Evolutionary conservation across 73 alveolate species (phyloP), one percentile per base, ranked within the genome.

Genomic region (Symbiodinium natans): DNA sequence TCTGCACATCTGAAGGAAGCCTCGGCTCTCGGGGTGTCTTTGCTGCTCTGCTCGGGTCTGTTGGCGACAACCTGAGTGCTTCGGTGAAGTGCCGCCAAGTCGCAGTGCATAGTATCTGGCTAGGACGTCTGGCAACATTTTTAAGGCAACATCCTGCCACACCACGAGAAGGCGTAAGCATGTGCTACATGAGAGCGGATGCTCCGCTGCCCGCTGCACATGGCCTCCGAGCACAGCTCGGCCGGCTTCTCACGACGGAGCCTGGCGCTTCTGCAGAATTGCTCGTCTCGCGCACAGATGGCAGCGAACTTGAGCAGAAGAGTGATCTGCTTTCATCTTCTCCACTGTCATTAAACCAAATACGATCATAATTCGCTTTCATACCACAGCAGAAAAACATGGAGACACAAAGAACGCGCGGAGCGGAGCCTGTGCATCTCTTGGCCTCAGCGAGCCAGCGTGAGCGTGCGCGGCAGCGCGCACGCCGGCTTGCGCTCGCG

Each of bases 131-230:
- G 95, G 95, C 73, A 88, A 31, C 95, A 88, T 63, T 46, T 56
- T 88, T 86, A 88, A 39, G 19, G 95, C 95, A 9, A 83, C 86
- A 39, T 88, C 95, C 95, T 88, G 95, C 77, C 34, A 7, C 77
- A 63, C 0, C 39, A 15, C 31, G n/a, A n/a, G n/a, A n/a, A n/a
- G n/a, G n/a, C n/a, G n/a, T n/a, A n/a, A 63, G 59, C 77, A 2
- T 3, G 77, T 25, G 3, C 3, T 63, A 7, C 77, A 1, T 63
- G 77, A 27, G 59, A 46, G 59, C 6, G 59, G 6, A 6, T 46
- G 10, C 77, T 2, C 77, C 0, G 17, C 25, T 63, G 77, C 31
- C 77, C 77, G n/a, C n/a, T n/a, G n/a, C n/a, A n/a, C n/a, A n/a
- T n/a, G 10, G 77, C 77, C 77, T 63, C 77, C 38, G 77, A 63